Evolutionary conservation across 352 stramenopile genomes (phyloP).

Genomic region (Pythium phragmitis): DNA sequence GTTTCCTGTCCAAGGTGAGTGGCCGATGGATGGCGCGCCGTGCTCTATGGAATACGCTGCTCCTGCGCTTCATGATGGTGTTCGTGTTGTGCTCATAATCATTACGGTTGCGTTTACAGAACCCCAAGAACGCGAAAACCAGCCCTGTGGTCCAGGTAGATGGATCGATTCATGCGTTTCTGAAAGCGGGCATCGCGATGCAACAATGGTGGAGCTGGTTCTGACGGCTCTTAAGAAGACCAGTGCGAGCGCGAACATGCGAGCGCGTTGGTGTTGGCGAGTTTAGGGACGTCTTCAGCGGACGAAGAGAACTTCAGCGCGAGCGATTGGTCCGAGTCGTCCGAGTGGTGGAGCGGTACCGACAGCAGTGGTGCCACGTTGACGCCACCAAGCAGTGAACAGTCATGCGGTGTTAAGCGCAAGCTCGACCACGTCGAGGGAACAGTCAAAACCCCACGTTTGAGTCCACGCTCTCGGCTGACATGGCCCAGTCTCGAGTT

Average conservation of each 20-base stretch:
- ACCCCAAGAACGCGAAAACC: background rate
- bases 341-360: slow-evolving; percentile 13
- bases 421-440: slow-evolving; percentile 7
- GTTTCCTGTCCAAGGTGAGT: background rate
- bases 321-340: slow-evolving; percentile 16
- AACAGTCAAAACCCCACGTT: background rate
- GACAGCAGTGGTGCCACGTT: background rate
- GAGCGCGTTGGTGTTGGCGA: slow-evolving; percentile 25
- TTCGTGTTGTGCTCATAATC: background rate
- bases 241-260: slow-evolving; percentile 14
- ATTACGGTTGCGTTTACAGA: background rate
- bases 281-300: slow-evolving; percentile 13
- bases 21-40: background rate
- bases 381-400: background rate
- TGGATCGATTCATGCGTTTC: background rate
- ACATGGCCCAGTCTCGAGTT: slow-evolving; percentile 28
- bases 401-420: slow-evolving; percentile 4
- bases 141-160: slow-evolving; percentile 9
- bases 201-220: background rate
- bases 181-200: background rate
- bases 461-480: background rate
- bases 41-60: background rate
- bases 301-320: slow-evolving; percentile 6
- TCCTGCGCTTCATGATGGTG: slow-evolving; percentile 4
- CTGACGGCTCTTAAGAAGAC: slow-evolving; percentile 10